A percentile compares a stretch with the other conserved stretches of the same genome.
Evolutionary conservation across 306 rosid genomes (phyloP).

Genomic region (Rosa lucieae): DNA sequence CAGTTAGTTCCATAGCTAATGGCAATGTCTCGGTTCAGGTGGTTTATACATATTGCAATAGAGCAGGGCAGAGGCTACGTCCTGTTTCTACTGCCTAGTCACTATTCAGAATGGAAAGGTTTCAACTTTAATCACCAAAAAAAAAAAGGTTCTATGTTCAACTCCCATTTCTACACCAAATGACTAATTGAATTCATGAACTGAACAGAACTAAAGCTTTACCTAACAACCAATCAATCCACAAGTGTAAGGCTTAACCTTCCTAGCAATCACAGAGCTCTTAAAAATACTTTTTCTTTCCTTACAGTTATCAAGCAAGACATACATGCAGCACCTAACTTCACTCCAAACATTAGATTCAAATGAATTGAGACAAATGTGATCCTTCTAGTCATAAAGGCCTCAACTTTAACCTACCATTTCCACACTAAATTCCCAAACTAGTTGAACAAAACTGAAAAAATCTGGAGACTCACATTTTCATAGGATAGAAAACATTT

Average conservation of each 20-base stretch:
- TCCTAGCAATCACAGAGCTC: not conserved
- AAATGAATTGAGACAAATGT: too few relatives aligned
- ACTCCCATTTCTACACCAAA: constrained; percentile 1
- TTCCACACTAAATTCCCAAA: too few relatives aligned
- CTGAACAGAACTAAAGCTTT: not conserved
- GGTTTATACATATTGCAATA: not conserved
- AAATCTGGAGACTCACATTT: not conserved
- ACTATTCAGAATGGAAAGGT: not conserved
- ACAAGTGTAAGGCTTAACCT: not conserved
- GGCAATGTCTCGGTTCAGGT: not conserved
- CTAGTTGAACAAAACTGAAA: not conserved
- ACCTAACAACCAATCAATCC: not conserved
- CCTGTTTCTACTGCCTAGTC: not conserved
- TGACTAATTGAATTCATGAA: not conserved
- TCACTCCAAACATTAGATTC: too few relatives aligned
- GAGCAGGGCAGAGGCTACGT: not conserved
- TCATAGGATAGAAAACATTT: not conserved
- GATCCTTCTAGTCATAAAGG: not conserved
- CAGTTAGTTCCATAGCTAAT: not conserved
- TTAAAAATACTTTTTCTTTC: not conserved
- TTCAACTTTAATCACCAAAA: not conserved
- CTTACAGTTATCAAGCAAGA: too few relatives aligned
- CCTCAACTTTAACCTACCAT: not conserved
- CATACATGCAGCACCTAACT: too few relatives aligned
- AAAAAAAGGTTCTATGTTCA: not conserved